Conservation (phyloP, 2,329 filamentous ascomycete species). For the Chrysosphaeria jannelii region DNA sequence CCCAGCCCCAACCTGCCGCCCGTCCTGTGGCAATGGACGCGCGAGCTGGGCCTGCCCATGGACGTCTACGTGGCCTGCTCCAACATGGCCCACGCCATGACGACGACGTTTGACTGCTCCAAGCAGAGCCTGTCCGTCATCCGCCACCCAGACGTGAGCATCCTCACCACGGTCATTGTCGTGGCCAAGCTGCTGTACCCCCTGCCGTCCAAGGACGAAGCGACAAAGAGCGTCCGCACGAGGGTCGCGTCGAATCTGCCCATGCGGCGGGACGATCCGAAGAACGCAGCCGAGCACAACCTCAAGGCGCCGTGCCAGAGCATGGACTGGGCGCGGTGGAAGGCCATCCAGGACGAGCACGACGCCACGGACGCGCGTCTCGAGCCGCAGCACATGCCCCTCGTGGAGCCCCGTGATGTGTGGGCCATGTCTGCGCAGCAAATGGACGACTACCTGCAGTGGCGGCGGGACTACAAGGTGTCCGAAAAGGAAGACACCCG, state of each 20-base stretch:
- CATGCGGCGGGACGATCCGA: no score
- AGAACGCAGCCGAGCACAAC: not conserved
- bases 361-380: not conserved
- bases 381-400: no score
- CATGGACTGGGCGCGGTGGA: slow-evolving; percentile 51
- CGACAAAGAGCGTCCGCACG: slow-evolving; percentile 9
- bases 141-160: slow-evolving; percentile 42
- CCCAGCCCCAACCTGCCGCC: slow-evolving; percentile 42
- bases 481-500: slow-evolving; percentile 3
- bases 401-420: slow-evolving; percentile 7
- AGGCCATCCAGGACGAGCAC: slow-evolving; percentile 15
- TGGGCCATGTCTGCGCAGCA: slow-evolving; percentile 22
- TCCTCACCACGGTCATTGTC: slow-evolving; percentile 41
- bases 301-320: slow-evolving; percentile 13
- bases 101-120: slow-evolving; percentile 4
- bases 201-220: slow-evolving; percentile 15
- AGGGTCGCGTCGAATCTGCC: no score
- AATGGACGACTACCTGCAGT: slow-evolving; percentile 50
- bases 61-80: slow-evolving; percentile 33
- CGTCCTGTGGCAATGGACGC: slow-evolving; percentile 37
- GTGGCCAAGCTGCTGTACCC: slow-evolving; percentile 57
- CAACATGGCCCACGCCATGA: slow-evolving; percentile 22
- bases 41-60: slow-evolving; percentile 43
- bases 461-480: slow-evolving; percentile 36
- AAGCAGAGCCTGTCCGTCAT: slow-evolving; percentile 15